Evolutionary conservation across 768 basidiomycete genomes (phyloP), one percentile per base, ranked within the genome.

Genomic region (Russula brevipes): DNA sequence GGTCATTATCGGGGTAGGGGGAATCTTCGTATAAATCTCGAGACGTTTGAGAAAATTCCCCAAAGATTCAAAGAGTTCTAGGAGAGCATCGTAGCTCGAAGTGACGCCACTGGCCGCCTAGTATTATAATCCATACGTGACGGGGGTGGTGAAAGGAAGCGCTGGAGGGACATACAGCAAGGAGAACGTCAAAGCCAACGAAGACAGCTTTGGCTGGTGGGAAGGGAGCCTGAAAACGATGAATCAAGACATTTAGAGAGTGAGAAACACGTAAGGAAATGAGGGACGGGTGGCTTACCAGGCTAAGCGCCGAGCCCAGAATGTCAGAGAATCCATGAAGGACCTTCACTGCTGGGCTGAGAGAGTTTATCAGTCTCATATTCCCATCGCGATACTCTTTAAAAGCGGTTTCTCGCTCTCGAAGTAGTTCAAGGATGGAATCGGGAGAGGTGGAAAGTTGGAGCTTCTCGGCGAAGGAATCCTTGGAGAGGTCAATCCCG

Each of bases 381-480:
- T 24, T 24, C 1, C 24, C 24, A 24, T 62, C 33, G 16, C 61
- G 55, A 57, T 62, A 62, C 14, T 62, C 33, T 7, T 51, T 45
- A 14, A 57, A 57, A 0, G 19, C 55, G 17, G 38, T 42, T 5
- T 30, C 54, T 9, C 50, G n/a, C 2, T 35, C 54, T 36, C 36
- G 39, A n/a, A 61, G 55, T 2, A 61, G 19, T 5, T 33, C 3
- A 35, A 61, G 46, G 54, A 57, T 39, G 17, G 30, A 47, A 14
- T 50, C n/a, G 5, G 61, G 24, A 5, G 60, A 36, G 24, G 41
- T 47, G 10, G 46, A 56, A 4, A 8, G 12, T 16, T n/a, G 45
- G 17, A 61, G 14, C 6, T 16, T 17, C 5, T 30, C 33, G 5
- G 49, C 54, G 14, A 61, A 46, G 3, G 61, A 54, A 35, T 35